Percentiles rank a stretch among this genome's conserved stretches.
phyloP scores from a whole-genome alignment of 495 filamentous ascomycete species.

The Pseudevernia furfuracea region DNA sequence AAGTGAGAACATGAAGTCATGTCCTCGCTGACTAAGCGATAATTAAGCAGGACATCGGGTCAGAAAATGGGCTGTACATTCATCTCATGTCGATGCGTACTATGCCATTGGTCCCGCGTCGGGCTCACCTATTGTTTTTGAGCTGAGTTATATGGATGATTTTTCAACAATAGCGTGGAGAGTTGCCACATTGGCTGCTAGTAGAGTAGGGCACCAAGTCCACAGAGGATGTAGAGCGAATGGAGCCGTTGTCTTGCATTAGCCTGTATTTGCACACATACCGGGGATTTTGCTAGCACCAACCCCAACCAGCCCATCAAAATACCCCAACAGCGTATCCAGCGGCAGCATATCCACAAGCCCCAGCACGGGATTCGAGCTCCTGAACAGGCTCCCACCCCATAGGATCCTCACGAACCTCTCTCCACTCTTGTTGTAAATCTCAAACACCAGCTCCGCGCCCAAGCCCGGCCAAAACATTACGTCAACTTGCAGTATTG shows the following conservation, averaged over 20 bases:
- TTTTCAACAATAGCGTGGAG: not conserved
- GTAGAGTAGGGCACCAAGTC: not conserved
- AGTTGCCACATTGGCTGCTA: not conserved
- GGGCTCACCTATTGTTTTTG: too few species aligned
- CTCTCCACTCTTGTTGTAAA: conserved; percentile 37
- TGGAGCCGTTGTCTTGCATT: not conserved
- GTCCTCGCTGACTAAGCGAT: too few species aligned
- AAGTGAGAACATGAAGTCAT: too few species aligned
- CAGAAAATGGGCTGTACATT: too few species aligned
- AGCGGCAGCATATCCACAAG: conserved; percentile 54
- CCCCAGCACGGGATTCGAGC: conserved; percentile 51
- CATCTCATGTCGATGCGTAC: too few species aligned
- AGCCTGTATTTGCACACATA: conserved; percentile 27
- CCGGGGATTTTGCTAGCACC: conserved; percentile 40
- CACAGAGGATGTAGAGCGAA: too few species aligned
- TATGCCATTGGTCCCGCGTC: too few species aligned
- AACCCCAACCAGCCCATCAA: conserved; percentile 54
- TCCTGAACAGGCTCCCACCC: conserved; percentile 51
- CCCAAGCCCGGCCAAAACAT: conserved; percentile 78
- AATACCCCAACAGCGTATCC: conserved; percentile 51
- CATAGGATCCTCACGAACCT: conserved; percentile 53
- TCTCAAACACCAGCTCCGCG: conserved; percentile 59
- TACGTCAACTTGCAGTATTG: conserved; percentile 53
- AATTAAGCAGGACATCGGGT: too few species aligned
- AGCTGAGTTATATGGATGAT: too few species aligned